Base-by-base conservation (phyloP, 306 rosid genomes). In the Castanospermum australe region DNA sequence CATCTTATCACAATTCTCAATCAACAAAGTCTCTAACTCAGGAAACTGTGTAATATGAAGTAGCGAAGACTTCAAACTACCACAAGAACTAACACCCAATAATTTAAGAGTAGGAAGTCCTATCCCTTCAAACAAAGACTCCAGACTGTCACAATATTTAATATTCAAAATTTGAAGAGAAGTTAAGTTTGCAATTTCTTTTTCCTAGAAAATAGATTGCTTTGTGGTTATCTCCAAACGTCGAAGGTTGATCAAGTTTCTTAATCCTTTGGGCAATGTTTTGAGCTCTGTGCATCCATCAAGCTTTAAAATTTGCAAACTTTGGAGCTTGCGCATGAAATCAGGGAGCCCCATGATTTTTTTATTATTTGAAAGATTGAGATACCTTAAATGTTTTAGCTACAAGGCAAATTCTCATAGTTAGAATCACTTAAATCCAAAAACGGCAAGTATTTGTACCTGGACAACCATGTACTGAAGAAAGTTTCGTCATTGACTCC, bases 191-290 rank as follows among this genome's bases (percentile, higher is more conserved):
- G 24, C 55, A 45, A 67, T 67, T 22, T 45, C 73, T 24, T 67
- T 44, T 12, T n/a, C 7, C 4, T 15, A 39, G 15, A 67, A 28
- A 0, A 3, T 30, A 45, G 6, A 44, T 45, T 67, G 57, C 8
- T 38, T 17, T 36, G 73, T 67, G 22, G 57, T 67, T 67, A 67
- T 67, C 1, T 1, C 2, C 6, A 67, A 18, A 0, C 6, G 24
- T n/a, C 18, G 73, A 44, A 67, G 73, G 3, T 11, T 67, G 50
- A 67, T 67, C 24, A 67, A 67, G 22, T 67, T 45, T 14, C 73
- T n/a, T n/a, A n/a, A n/a, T n/a, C n/a, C n/a, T n/a, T n/a, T n/a
- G n/a, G n/a, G 32, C 32, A 28, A 28, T 28, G 32, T 28, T 28
- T 28, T 1, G 1, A 28, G 32, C 3, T 28, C 32, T 1, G 32